A percentile compares a stretch with the other conserved stretches of the same genome.
phyloP scores from a whole-genome alignment of 371 early-diverging fungal species.

The Saksenaea vasiformis region DNA sequence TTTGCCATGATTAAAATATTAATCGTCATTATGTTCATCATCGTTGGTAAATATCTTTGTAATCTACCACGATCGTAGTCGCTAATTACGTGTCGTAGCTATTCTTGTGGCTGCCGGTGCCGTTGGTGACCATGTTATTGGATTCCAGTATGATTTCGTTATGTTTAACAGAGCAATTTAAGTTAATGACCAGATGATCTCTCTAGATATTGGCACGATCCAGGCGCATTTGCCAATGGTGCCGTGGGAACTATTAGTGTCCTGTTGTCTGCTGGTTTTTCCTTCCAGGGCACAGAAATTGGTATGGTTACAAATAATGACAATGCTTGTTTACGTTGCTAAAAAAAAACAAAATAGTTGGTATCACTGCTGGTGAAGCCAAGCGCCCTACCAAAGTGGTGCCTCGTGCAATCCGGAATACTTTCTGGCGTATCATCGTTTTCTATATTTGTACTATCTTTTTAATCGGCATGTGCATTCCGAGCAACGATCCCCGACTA shows the following conservation, averaged over 20 bases:
- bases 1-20: slow-evolving; percentile 73
- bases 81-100: slow-evolving; percentile 35
- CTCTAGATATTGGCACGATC: slow-evolving; percentile 66
- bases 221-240: slow-evolving; percentile 79
- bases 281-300: slow-evolving; percentile 84
- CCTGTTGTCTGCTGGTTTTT: slow-evolving; percentile 76
- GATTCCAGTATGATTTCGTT: slow-evolving; percentile 33
- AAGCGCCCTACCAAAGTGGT: slow-evolving; percentile 72
- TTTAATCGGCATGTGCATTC: slow-evolving; percentile 71
- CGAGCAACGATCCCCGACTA: slow-evolving; percentile 54
- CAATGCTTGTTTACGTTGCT: background rate
- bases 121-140: slow-evolving; percentile 58
- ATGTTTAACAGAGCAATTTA: background rate
- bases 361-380: slow-evolving; percentile 75
- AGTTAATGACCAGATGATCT: background rate
- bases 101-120: slow-evolving; percentile 69
- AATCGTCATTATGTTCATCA: slow-evolving; percentile 69
- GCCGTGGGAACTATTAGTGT: slow-evolving; percentile 71
- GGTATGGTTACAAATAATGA: slow-evolving; percentile 22
- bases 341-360: slow-evolving; percentile 40
- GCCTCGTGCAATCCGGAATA: slow-evolving; percentile 70
- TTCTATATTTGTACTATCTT: slow-evolving; percentile 70
- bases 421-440: slow-evolving; percentile 74
- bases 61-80: background rate
- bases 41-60: slow-evolving; percentile 53